A percentile compares a stretch with the other conserved stretches of the same genome.
Evolutionary conservation across 2,329 filamentous ascomycete species (phyloP).

Genomic region (Cucurbitaria berberidis): DNA sequence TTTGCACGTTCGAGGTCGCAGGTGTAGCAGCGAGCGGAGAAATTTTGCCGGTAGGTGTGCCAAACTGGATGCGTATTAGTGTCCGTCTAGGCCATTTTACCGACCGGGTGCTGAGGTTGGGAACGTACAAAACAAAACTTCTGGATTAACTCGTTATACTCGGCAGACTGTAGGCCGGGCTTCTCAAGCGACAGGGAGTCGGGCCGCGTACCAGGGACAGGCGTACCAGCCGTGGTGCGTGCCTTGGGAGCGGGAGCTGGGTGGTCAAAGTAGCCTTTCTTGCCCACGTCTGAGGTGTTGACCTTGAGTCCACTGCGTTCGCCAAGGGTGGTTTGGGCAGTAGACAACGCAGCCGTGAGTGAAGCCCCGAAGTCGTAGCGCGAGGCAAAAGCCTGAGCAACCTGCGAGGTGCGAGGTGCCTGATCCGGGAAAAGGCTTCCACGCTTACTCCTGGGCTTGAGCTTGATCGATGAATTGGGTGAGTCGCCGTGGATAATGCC

Average conservation of each 20-base stretch:
- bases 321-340: conserved; percentile 68
- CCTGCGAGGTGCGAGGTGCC: conserved; percentile 55
- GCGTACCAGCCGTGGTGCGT: conserved; percentile 28
- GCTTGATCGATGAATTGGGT: conserved; percentile 64
- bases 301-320: conserved; percentile 60
- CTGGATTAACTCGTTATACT: conserved; percentile 96
- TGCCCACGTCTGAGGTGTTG: conserved; percentile 23
- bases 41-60: conserved; percentile 53
- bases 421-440: conserved; percentile 66
- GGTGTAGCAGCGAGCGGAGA: conserved; percentile 43
- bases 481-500: conserved; percentile 63
- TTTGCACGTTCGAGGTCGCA: conserved; percentile 22
- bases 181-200: conserved; percentile 65
- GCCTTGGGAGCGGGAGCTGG: conserved; percentile 50
- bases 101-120: conserved; percentile 43
- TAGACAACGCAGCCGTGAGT: conserved; percentile 79
- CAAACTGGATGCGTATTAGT: conserved; percentile 57
- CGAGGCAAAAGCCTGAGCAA: conserved; percentile 80
- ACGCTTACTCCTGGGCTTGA: conserved; percentile 72
- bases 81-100: conserved; percentile 45
- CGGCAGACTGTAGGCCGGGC: conserved; percentile 79
- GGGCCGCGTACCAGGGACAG: conserved; percentile 53
- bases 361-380: conserved; percentile 98
- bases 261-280: conserved; percentile 45
- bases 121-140: conserved; percentile 99